Evolutionary conservation across 2,329 filamentous ascomycete species (phyloP), one percentile per base, ranked within the genome.

Genomic region (Teratosphaeria gauchensis): DNA sequence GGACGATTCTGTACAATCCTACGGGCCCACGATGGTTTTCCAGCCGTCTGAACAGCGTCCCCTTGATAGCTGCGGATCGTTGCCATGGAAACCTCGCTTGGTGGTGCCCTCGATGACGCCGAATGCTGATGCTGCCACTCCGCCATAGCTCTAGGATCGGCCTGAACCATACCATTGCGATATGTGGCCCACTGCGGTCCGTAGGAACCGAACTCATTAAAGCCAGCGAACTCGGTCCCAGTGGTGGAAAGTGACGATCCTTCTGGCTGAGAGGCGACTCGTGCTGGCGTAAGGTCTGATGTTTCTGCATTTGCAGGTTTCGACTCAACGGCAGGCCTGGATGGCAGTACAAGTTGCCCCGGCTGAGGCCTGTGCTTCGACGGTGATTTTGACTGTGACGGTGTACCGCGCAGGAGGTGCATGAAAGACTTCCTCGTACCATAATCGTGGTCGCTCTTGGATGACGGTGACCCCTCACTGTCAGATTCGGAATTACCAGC

Each of bases 1-100:
- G 57, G 14, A 8, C 16, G 11, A 9, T 32, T 19, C 24, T 46
- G 54, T 7, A 63, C 61, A 19, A 62, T 32, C 4, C 46, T 53
- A 8, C 59, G 55, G 21, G 58, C 60, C 63, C 63, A 63, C 8
- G 56, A 33, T 54, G 57, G 54, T 12, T 12, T 9, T 21, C 8
- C 24, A 35, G 46, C 11, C n/a, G 19, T 11, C 42, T 21, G 42
- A 19, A 11, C 4, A 19, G 30, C 11, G 53, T 28, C 19, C 11
- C 12, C 46, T 19, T 14, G 21, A 11, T 57, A 42, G 24, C 24
- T 52, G 5, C 46, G 16, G 9, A 53, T 38, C 11, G 31, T 58
- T 31, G 42, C 57, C 58, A 12, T 48, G 54, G 48, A 56, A 35
- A 3, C 24, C 16, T 24, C 42, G 42, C 42, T 21, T 19, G 5